phyloP scores from a whole-genome alignment of 164 flowering plant genomes.

The Piper betle region DNA sequence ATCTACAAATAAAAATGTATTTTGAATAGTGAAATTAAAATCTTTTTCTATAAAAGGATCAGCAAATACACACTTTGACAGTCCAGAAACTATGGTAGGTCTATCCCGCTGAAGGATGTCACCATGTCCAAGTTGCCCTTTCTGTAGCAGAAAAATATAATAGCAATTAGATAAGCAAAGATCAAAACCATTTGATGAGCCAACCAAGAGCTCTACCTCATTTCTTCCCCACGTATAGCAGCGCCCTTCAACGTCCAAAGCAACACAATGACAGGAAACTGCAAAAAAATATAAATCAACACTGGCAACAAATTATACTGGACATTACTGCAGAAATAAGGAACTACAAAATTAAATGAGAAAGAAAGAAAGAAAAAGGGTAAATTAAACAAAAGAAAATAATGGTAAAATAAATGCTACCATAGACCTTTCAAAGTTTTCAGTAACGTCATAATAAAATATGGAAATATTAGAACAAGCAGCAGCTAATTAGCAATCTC shows the following conservation, averaged over 20 bases:
- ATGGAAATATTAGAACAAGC: too few relatives aligned
- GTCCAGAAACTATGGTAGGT: slow-evolving; percentile 79
- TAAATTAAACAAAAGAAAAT: too few relatives aligned
- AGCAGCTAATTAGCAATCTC: too few relatives aligned
- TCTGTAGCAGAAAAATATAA: slow-evolving; percentile 34
- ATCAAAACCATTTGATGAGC: background rate
- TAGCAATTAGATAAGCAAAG: background rate
- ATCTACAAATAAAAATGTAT: too few relatives aligned
- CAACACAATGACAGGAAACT: slow-evolving; percentile 94
- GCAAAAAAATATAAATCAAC: slow-evolving; percentile 3
- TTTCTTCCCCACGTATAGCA: slow-evolving; percentile 99
- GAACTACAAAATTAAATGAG: too few relatives aligned
- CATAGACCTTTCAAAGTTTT: too few relatives aligned
- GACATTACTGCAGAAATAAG: background rate
- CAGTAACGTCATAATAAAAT: too few relatives aligned
- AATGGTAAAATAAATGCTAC: too few relatives aligned
- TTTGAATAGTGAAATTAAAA: too few relatives aligned
- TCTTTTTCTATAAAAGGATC: background rate
- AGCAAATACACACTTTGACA: slow-evolving; percentile 49
- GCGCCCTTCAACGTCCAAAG: slow-evolving; percentile 91
- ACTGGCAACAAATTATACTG: too few relatives aligned
- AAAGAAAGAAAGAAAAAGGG: too few relatives aligned
- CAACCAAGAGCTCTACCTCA: slow-evolving; percentile 28
- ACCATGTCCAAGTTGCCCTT: slow-evolving; percentile 95
- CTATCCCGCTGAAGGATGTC: slow-evolving; percentile 75